Evolutionary conservation across 768 basidiomycete species (phyloP), one percentile per base, ranked within the genome.

Genomic region (Nidularia pulvinata): DNA sequence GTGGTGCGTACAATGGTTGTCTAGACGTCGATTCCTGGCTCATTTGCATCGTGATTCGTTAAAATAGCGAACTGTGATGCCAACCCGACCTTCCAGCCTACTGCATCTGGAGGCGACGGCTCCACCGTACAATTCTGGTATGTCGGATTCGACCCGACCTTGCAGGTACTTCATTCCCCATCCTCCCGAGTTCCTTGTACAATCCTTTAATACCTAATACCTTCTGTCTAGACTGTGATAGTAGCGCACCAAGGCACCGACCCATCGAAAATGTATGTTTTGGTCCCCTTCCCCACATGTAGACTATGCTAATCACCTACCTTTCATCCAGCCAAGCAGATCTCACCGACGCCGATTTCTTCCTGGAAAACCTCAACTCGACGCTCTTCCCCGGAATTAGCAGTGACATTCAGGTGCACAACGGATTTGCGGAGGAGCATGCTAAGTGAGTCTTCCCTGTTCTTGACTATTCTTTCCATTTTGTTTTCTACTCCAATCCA

Each of bases 51-150:
- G 52, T 3, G 30, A 13, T 7, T 33, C 33, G 45, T 9, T 25
- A 25, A 25, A 25, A 10, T 30, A 81, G 81, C 63, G 0, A 76
- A 75, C 50, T 84, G 81, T 55, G 57, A 69, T 14, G 75, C 76
- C 6, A 82, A 79, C 52, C 66, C 80, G 1, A 64, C 57, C 7
- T 84, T 84, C 63, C 56, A 69, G 7, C 79, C 81, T 9, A 63
- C 76, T 6, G 79, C 76, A 7, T 75, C 80, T 6, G 81, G 83
- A 0, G 81, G 81, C 7, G 73, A 82, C 53, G 81, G 78, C 1
- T 48, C 48, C 19, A 51, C 52, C 6, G 59, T 68, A 7, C 78
- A 80, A 59, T 79, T 65, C 52, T 84, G 25, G 82, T 73, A 69
- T 68, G 76, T 79, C 19, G n/a, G 10, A n/a, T 25, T 25, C 22